These are phyloP conservation scores for Breynia disticha DNA, from an alignment of 441 rosid genomes.

Conservation along the genomic window DNA sequence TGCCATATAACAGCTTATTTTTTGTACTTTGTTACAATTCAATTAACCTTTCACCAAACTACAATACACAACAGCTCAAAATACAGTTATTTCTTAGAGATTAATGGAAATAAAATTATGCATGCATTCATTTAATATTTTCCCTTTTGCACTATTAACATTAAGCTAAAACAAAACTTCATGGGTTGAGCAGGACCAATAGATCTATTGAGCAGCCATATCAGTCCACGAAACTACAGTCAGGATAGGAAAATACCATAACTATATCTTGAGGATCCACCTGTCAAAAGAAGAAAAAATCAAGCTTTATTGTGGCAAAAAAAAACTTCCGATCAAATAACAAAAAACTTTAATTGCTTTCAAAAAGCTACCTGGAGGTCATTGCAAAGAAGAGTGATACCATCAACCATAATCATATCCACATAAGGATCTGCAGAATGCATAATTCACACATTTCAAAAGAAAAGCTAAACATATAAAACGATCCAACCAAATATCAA, in stretches of 20 bases:
- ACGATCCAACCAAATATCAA: background rate
- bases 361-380: slow-evolving; percentile 63
- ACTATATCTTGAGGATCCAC: slow-evolving; percentile 99
- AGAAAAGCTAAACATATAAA: background rate
- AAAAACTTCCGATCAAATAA: background rate
- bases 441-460: slow-evolving; percentile 12
- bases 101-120: no score
- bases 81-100: background rate
- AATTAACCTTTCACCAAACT: background rate
- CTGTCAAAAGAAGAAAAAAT: slow-evolving; percentile 27
- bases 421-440: slow-evolving; percentile 52
- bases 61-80: background rate
- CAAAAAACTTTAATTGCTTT: background rate
- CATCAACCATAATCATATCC: slow-evolving; percentile 87
- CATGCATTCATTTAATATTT: no score
- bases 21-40: background rate
- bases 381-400: slow-evolving; percentile 76
- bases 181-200: no score
- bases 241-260: slow-evolving; percentile 48
- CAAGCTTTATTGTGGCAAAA: background rate
- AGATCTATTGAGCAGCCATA: no score
- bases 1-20: background rate
- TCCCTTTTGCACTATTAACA: no score
- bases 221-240: no score
- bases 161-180: no score